Evolutionary conservation across 2,329 filamentous ascomycete species (phyloP).

Genomic region (Cercospora beticola): DNA sequence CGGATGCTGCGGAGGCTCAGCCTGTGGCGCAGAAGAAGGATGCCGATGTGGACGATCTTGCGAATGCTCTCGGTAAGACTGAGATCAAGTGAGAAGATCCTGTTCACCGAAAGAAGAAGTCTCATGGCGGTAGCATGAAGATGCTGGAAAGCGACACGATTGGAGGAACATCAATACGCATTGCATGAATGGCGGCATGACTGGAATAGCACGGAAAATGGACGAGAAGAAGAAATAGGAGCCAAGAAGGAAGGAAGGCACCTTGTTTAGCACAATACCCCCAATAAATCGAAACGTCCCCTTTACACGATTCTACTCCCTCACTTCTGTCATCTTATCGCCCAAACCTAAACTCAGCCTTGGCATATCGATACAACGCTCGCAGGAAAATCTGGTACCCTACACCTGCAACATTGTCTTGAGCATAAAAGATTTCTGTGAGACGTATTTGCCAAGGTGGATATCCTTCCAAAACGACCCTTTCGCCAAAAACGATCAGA

Average conservation of each 20-base stretch:
- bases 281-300: background rate
- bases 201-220: background rate
- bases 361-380: constrained; percentile 78
- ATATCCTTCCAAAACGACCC: constrained; percentile 83
- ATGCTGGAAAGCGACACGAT: background rate
- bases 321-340: constrained; percentile 40
- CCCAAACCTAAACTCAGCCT: constrained; percentile 85
- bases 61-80: constrained; percentile 73
- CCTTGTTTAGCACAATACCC: constrained; percentile 13
- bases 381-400: constrained; percentile 92
- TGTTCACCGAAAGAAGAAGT: background rate
- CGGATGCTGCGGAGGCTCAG: constrained; percentile 70
- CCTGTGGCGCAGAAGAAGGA: constrained; percentile 70
- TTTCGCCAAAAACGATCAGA: constrained; percentile 80
- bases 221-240: background rate
- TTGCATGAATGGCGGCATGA: background rate
- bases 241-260: background rate
- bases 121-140: background rate
- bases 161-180: background rate
- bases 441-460: constrained; percentile 94
- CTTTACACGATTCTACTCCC: constrained; percentile 30
- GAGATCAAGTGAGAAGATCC: constrained; percentile 34
- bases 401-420: constrained; percentile 55
- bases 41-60: constrained; percentile 77
- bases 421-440: constrained; percentile 81